Evolutionary conservation across 345 rosid species (phyloP), one percentile per base, ranked within the genome.

Genomic region (Rhodomyrtus tomentosa): DNA sequence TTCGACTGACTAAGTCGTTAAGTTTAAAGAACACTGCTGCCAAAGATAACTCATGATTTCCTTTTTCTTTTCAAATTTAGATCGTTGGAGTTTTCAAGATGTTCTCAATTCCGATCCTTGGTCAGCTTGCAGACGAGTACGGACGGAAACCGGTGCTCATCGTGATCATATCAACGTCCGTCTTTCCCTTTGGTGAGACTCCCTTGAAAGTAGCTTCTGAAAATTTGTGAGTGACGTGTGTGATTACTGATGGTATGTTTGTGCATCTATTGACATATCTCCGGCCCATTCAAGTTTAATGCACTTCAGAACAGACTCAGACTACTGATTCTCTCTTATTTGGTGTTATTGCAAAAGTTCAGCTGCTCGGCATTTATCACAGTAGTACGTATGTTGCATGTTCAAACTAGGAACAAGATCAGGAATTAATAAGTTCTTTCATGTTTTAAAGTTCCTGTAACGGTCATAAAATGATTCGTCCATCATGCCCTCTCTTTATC

Each of bases 51-150:
- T 68, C 21, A 36, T 36, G 25, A 68, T 36, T 50, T 21, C 24
- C 42, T 10, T 21, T 84, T 50, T 40, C 42, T 52, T 53, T 51
- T 45, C 62, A 45, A 24, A 18, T 73, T 82, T 81, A 92, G 94
- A 88, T 91, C 54, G 94, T 90, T 84, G 94, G 94, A 56, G 50
- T 92, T 84, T 92, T 92, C 92, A 90, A 91, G 89, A 90, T 92
- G 94, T 87, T 89, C 55, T 89, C 88, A 27, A 85, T 92, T 59
- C 94, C 94, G 51, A 84, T 92, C 82, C 56, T 92, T 4, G 93
- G 94, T 76, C 93, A 92, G 88, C 94, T 92, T 89, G 93, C 94
- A 11, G 93, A 92, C 84, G 93, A 92, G 85, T 84, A 85, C 32
- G 94, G 94, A 56, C 91, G 94, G 68, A 92, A 92, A 83, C 90